Evolutionary conservation across 2,329 filamentous ascomycete species (phyloP), one percentile per base, ranked within the genome.

Genomic region (Fusarium pseudograminearum): DNA sequence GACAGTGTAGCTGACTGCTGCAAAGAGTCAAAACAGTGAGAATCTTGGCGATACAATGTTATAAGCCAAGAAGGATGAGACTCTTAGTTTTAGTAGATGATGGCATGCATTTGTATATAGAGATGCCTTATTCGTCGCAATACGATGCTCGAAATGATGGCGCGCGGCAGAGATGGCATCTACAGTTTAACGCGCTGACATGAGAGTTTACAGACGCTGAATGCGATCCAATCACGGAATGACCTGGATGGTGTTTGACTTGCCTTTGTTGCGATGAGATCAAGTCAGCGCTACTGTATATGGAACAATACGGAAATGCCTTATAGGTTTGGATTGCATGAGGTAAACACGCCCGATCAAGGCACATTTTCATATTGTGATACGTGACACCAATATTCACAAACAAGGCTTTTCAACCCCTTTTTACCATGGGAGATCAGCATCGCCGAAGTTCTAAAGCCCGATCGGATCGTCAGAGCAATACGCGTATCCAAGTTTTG

Each of bases 401-500:
- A 44, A 44, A 28, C 7, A 26, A 42, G 41, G 14, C 15, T 20
- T n/a, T n/a, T 46, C 16, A 46, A 22, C n/a, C 12, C 30, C n/a
- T 20, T 46, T 40, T 40, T 12, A 4, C 36, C 9, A 40, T 38
- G 36, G 4, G 12, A 22, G 12, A 16, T 44, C 5, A 26, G 26
- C 18, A 46, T 31, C 28, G 44, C 28, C 28, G 28, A 42, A 30
- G 20, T 36, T 38, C 31, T n/a, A 40, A 36, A 24, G 15, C 28
- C 60, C 26, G 47, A 38, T 53, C 48, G 45, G 62, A 30, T 44
- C 41, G 24, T 45, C 11, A 44, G 28, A 42, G 20, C 33, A 67
- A 67, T 67, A 67, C 57, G 64, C 63, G 64, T 67, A 67, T 48
- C 42, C 20, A 38, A 41, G 48, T 47, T 28, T 36, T 34, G 30